Conservation (phyloP, 1,284 basidiomycete genomes). For the Pseudomicrostroma phylloplanum region DNA sequence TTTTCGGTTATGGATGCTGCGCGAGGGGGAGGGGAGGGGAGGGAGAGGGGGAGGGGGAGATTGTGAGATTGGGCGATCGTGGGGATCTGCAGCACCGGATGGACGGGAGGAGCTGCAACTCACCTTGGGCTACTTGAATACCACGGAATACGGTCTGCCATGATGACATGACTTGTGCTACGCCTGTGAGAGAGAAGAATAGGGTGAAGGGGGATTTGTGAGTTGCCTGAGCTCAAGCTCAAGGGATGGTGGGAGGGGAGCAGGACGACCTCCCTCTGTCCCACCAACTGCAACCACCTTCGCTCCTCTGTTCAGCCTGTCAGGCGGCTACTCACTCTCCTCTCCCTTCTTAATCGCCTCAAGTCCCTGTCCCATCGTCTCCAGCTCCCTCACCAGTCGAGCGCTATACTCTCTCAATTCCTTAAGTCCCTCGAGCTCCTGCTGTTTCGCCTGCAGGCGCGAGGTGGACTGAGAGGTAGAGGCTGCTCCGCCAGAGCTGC, state of each 20-base stretch:
- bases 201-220: not conserved
- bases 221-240: not conserved
- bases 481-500: conserved; percentile 11
- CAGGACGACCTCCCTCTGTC: not conserved
- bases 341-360: not conserved
- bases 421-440: conserved; percentile 1
- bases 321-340: conserved; percentile 8
- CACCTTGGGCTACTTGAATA: conserved; percentile 7
- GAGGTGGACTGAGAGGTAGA: not conserved
- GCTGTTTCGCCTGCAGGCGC: conserved; percentile 2
- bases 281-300: not conserved
- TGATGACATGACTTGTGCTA: not conserved
- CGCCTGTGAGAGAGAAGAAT: not conserved
- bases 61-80: not conserved
- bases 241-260: not conserved
- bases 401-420: conserved; percentile 4
- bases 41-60: not conserved
- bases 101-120: not conserved
- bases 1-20: conserved; percentile 1
- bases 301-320: too few relatives aligned
- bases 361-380: conserved; percentile 6
- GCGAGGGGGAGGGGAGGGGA: not conserved
- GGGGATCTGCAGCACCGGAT: not conserved
- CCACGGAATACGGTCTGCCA: conserved; percentile 6
- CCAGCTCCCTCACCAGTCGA: not conserved